Percentiles rank a stretch among this genome's conserved stretches.
These are phyloP conservation scores for Phascolomyces articulosus DNA, from an alignment of 371 early-diverging fungal genomes.

Conservation along the genomic window DNA sequence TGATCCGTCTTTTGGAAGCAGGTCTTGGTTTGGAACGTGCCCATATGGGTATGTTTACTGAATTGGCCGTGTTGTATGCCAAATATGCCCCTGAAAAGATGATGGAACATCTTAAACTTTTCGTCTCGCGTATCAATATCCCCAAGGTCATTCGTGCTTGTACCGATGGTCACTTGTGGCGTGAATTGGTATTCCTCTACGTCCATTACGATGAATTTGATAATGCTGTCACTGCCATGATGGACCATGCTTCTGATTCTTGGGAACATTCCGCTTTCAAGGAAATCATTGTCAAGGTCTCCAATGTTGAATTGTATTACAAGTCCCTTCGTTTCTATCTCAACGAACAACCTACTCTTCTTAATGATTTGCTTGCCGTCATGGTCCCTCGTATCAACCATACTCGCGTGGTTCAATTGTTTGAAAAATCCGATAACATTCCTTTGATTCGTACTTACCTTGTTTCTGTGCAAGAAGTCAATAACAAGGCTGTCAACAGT, in stretches of 20 bases:
- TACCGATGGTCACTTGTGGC: slow-evolving; percentile 93
- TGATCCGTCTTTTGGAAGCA: slow-evolving; percentile 88
- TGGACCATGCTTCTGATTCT: slow-evolving; percentile 88
- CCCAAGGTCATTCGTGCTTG: slow-evolving; percentile 97
- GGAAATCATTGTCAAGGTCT: slow-evolving; percentile 94
- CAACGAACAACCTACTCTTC: slow-evolving; percentile 89
- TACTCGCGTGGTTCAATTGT: slow-evolving; percentile 94
- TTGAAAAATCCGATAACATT: slow-evolving; percentile 94
- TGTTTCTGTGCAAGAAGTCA: slow-evolving; percentile 86
- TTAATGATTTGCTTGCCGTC: slow-evolving; percentile 89
- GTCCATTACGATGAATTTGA: slow-evolving; percentile 98
- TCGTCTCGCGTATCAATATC: slow-evolving; percentile 96
- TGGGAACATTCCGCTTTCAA: slow-evolving; percentile 96
- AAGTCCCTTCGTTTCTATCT: slow-evolving; percentile 96
- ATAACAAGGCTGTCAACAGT: slow-evolving; percentile 91
- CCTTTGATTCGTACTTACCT: slow-evolving; percentile 95
- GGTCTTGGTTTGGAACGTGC: slow-evolving; percentile 96
- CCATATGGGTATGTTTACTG: slow-evolving; percentile 99
- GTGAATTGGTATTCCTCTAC: slow-evolving; percentile 95
- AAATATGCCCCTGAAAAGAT: slow-evolving; percentile 91
- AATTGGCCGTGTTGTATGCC: slow-evolving; percentile 93
- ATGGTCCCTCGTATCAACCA: slow-evolving; percentile 93
- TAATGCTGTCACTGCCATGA: slow-evolving; percentile 94
- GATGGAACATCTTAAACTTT: slow-evolving; percentile 96
- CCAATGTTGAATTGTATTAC: slow-evolving; percentile 96